Evolutionary conservation across 192 early-diverging fungal genomes (phyloP).

Genomic region (Podochytrium sp.): DNA sequence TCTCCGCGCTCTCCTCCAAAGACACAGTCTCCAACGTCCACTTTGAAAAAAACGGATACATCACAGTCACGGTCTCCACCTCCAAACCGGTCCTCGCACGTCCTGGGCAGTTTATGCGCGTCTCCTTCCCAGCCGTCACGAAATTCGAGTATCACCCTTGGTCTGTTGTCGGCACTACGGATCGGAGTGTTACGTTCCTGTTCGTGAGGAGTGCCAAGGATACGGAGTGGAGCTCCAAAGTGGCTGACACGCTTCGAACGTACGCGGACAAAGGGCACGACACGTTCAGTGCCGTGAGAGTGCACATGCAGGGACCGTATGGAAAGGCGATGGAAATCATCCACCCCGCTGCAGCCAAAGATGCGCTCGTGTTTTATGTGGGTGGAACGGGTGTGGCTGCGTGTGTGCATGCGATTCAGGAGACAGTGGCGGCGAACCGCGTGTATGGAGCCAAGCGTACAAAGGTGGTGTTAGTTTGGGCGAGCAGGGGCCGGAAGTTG

Average conservation of each 20-base stretch:
- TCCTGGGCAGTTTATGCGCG: constrained; percentile 28
- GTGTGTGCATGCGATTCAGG: background rate
- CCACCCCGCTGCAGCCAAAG: background rate
- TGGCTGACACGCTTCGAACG: background rate
- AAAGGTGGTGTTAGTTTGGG: background rate
- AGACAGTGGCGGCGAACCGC: background rate
- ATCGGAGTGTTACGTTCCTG: constrained; percentile 11
- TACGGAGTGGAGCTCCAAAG: constrained; percentile 15
- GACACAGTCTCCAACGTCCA: background rate
- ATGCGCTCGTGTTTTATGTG: constrained; percentile 35
- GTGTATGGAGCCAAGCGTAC: too few species aligned
- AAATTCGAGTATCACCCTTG: constrained; percentile 33
- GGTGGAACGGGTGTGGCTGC: constrained; percentile 36
- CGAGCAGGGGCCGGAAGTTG: background rate
- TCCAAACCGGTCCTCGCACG: background rate
- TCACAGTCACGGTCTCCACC: constrained; percentile 7
- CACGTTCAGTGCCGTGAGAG: background rate
- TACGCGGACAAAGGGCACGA: background rate
- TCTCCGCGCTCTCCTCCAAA: background rate
- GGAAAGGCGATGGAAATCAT: background rate
- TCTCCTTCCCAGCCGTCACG: constrained; percentile 6
- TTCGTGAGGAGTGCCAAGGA: background rate
- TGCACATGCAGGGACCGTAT: constrained; percentile 36
- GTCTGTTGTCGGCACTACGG: background rate
- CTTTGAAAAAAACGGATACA: background rate